These are phyloP conservation scores for Peterozyma xylosa DNA, from an alignment of 805 yeast species.

Conservation along the genomic window DNA sequence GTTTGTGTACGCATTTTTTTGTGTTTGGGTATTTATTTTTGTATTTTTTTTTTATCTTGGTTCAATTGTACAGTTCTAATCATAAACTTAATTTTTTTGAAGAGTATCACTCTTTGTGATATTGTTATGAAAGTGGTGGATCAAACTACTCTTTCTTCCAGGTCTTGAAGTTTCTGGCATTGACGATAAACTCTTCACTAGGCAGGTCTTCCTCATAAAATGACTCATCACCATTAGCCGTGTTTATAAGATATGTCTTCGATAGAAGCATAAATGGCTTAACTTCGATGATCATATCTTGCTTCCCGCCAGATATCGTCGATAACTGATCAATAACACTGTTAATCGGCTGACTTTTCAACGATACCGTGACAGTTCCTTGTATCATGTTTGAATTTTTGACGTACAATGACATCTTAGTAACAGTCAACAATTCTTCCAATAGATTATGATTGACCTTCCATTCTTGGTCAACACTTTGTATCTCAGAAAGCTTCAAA, in stretches of 20 bases:
- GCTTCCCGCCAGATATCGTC: not conserved
- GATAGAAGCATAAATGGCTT: constrained; percentile 1
- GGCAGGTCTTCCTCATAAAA: no score
- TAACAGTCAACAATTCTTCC: constrained; percentile 18
- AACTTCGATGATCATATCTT: constrained; percentile 4
- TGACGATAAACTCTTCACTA: constrained; percentile 2
- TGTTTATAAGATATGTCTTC: constrained; percentile 1
- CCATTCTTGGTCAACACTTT: constrained; percentile 16
- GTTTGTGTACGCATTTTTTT: no score
- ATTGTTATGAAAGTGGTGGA: no score
- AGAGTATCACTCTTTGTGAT: no score
- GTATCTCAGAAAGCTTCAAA: constrained; percentile 1
- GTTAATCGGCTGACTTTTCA: not conserved
- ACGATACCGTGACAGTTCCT: constrained; percentile 2
- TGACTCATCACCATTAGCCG: constrained; percentile 1
- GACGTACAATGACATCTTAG: constrained; percentile 17
- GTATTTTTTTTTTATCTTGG: no score
- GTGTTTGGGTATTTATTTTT: no score
- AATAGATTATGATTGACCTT: constrained; percentile 13
- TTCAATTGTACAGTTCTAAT: no score
- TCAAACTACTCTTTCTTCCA: not conserved
- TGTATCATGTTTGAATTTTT: not conserved
- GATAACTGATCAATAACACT: not conserved
- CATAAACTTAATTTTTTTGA: no score
- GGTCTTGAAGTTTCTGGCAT: not conserved